These are phyloP conservation scores for Zychaea mexicana DNA, from an alignment of 371 early-diverging fungal species.

Conservation along the genomic window DNA sequence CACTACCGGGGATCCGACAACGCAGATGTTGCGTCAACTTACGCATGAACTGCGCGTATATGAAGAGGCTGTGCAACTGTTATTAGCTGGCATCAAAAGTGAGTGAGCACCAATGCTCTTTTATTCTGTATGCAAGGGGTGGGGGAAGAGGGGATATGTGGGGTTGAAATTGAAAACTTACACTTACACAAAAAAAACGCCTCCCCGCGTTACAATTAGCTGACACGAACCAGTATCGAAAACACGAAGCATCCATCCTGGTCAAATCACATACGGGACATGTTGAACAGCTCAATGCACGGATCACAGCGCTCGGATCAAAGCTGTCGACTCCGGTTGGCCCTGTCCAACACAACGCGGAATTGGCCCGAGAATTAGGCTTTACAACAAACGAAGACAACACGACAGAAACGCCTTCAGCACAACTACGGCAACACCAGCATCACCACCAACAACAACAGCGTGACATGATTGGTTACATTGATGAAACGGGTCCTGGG, in stretches of 20 bases:
- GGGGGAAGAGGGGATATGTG: no score
- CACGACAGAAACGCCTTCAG: background rate
- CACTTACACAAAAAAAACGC: background rate
- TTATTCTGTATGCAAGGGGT: constrained; percentile 7
- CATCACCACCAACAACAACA: background rate
- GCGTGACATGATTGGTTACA: constrained; percentile 6
- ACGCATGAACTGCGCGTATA: constrained; percentile 50
- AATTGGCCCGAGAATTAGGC: constrained; percentile 47
- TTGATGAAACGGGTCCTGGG: background rate
- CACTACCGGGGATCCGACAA: constrained; percentile 14
- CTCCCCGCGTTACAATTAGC: no score
- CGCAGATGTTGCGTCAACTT: constrained; percentile 15
- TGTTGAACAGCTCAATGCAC: constrained; percentile 47
- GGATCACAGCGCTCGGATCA: constrained; percentile 33
- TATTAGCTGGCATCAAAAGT: constrained; percentile 69
- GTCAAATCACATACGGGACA: constrained; percentile 50
- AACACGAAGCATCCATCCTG: constrained; percentile 50
- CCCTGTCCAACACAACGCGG: constrained; percentile 34
- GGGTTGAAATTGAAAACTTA: background rate
- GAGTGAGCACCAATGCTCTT: no score
- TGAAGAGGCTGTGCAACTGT: constrained; percentile 62
- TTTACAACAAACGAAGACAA: constrained; percentile 16
- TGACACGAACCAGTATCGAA: constrained; percentile 57
- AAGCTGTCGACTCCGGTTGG: constrained; percentile 38
- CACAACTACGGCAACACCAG: background rate